Evolutionary conservation across 2,329 filamentous ascomycete genomes (phyloP).

Genomic region (Thielaviopsis musarum): DNA sequence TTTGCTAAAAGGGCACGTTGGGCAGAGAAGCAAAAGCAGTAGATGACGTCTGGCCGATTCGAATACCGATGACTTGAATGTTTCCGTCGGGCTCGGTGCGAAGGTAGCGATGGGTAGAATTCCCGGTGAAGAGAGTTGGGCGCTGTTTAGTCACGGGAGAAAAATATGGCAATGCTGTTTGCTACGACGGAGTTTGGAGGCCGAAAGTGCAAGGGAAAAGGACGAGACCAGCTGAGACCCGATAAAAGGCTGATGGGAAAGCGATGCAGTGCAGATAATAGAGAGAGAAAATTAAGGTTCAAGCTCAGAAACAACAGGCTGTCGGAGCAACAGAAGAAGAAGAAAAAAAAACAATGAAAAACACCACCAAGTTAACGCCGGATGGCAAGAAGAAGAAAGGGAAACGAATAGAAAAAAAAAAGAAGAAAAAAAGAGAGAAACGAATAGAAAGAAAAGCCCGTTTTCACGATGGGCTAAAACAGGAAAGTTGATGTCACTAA

Average conservation of each 20-base stretch:
- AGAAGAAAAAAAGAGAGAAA: not conserved
- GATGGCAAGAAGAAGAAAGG: not conserved
- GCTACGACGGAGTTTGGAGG: not conserved
- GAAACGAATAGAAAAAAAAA: not conserved
- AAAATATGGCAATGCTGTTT: not conserved
- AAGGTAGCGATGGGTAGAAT: too few species aligned
- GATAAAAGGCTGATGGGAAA: not conserved
- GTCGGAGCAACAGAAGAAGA: too few species aligned
- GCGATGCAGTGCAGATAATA: not conserved
- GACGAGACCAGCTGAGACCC: not conserved
- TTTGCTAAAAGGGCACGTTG: not conserved
- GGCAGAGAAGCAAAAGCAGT: not conserved
- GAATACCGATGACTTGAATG: too few species aligned
- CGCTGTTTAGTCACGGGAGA: not conserved
- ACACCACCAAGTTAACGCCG: too few species aligned
- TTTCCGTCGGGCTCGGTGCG: too few species aligned
- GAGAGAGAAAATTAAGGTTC: not conserved
- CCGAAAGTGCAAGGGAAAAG: not conserved
- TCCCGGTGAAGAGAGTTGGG: too few species aligned
- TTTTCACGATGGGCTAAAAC: not conserved
- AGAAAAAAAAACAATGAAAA: not conserved
- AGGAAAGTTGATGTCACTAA: slow-evolving; percentile 4
- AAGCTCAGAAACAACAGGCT: not conserved
- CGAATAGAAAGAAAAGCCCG: not conserved
- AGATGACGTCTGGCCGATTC: too few species aligned